Evolutionary conservation across 2,329 filamentous ascomycete genomes (phyloP).

Genomic region (Mariannaea sp.): DNA sequence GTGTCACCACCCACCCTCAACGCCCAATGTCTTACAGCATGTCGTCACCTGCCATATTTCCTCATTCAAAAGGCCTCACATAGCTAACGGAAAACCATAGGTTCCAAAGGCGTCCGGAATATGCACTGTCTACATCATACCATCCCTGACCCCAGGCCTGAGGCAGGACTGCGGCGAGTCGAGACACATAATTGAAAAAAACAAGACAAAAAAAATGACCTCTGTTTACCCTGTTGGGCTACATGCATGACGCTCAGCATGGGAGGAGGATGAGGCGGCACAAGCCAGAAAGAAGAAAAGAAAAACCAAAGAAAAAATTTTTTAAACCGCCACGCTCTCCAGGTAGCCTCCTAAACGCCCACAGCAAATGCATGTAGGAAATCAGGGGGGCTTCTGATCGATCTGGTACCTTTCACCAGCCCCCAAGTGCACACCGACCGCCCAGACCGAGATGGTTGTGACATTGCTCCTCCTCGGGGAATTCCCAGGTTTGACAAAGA

Average conservation of each 20-base stretch:
- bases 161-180: too few species aligned
- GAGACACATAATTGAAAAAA: not conserved
- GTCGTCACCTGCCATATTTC: not conserved
- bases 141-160: conserved; percentile 4
- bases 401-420: not conserved
- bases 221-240: too few species aligned
- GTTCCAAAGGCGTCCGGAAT: conserved; percentile 9
- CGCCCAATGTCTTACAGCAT: not conserved
- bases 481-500: too few species aligned
- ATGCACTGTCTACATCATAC: not conserved
- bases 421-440: conserved; percentile 3
- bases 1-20: not conserved
- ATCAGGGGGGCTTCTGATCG: conserved; percentile 2
- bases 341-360: too few species aligned
- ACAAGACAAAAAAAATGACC: too few species aligned
- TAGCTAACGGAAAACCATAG: not conserved
- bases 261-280: too few species aligned
- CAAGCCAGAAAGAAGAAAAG: too few species aligned
- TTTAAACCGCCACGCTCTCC: too few species aligned
- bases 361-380: too few species aligned
- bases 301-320: too few species aligned
- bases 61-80: conserved; percentile 12
- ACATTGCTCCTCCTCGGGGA: too few species aligned
- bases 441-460: conserved; percentile 9
- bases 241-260: too few species aligned